Conservation (phyloP, 2,329 filamentous ascomycete genomes). For the Neopestalotiopsis clavispora region DNA sequence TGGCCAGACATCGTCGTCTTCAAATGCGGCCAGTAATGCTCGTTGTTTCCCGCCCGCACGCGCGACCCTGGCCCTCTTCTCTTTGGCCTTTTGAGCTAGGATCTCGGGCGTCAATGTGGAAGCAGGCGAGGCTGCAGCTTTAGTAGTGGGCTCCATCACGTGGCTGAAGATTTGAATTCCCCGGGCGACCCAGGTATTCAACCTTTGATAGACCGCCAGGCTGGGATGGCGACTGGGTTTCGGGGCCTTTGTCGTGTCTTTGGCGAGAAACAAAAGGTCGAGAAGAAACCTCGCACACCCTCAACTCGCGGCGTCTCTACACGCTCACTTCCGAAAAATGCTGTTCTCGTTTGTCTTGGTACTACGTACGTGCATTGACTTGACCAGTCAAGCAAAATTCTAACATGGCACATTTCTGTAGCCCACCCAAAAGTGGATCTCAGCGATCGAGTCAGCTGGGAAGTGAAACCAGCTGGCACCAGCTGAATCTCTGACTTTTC, state of each 20-base stretch:
- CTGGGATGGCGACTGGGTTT: neutral
- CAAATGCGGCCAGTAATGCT: conserved; percentile 23
- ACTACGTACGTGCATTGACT: neutral
- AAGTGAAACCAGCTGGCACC: neutral
- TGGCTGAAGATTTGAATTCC: conserved; percentile 6
- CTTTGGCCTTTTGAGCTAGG: conserved; percentile 9
- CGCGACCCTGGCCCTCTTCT: conserved; percentile 20
- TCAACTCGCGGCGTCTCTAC: neutral
- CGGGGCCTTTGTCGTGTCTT: too few species aligned
- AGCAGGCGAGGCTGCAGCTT: neutral
- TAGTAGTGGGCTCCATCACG: conserved; percentile 8
- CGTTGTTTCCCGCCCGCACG: conserved; percentile 17
- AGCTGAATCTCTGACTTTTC: neutral
- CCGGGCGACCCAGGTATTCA: conserved; percentile 11
- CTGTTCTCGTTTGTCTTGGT: neutral
- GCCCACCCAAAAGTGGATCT: neutral
- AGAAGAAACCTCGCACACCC: neutral
- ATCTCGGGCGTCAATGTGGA: neutral
- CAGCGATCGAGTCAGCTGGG: neutral
- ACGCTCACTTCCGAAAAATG: neutral
- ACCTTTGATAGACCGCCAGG: conserved; percentile 10
- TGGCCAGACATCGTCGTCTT: conserved; percentile 49
- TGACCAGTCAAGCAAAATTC: neutral
- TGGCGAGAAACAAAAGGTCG: too few species aligned
- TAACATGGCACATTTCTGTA: neutral